These are phyloP conservation scores for Sanguinoderma infundibulare DNA, from an alignment of 1,284 basidiomycete species.

Conservation along the genomic window DNA sequence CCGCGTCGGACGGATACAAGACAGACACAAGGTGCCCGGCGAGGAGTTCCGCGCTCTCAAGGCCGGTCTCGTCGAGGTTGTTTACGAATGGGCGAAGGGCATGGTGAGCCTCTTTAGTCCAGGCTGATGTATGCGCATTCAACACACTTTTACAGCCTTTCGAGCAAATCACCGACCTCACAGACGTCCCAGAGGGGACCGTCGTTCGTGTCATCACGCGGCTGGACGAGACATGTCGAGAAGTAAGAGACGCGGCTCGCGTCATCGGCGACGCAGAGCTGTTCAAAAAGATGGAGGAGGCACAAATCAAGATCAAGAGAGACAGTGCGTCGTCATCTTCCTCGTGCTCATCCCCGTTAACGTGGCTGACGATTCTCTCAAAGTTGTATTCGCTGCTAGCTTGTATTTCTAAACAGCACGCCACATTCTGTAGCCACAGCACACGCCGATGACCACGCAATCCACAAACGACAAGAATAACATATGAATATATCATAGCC, in stretches of 20 bases:
- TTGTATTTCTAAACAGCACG: slow-evolving; percentile 71
- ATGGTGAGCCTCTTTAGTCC: slow-evolving; percentile 65
- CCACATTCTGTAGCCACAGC: background rate
- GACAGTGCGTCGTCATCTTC: slow-evolving; percentile 72
- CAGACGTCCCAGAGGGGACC: slow-evolving; percentile 96
- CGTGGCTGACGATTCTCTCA: slow-evolving; percentile 1
- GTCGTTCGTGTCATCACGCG: slow-evolving; percentile 97
- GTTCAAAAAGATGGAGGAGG: slow-evolving; percentile 98
- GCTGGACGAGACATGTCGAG: slow-evolving; percentile 95
- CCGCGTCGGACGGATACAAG: slow-evolving; percentile 80
- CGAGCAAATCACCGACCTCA: slow-evolving; percentile 90
- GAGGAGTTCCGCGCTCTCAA: slow-evolving; percentile 84
- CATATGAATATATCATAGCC: background rate
- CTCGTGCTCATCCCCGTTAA: background rate
- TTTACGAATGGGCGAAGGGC: slow-evolving; percentile 98
- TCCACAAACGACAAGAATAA: background rate
- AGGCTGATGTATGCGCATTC: background rate
- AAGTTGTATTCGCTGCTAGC: slow-evolving; percentile 87
- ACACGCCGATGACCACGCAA: background rate
- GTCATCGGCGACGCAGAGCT: slow-evolving; percentile 96
- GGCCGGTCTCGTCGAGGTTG: slow-evolving; percentile 92
- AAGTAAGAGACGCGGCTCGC: slow-evolving; percentile 95
- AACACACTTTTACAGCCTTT: slow-evolving; percentile 74
- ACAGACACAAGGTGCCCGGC: slow-evolving; percentile 76
- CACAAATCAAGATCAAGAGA: slow-evolving; percentile 91